phyloP scores from a whole-genome alignment of 2,329 filamentous ascomycete genomes.

The Aspergillus bombycis region DNA sequence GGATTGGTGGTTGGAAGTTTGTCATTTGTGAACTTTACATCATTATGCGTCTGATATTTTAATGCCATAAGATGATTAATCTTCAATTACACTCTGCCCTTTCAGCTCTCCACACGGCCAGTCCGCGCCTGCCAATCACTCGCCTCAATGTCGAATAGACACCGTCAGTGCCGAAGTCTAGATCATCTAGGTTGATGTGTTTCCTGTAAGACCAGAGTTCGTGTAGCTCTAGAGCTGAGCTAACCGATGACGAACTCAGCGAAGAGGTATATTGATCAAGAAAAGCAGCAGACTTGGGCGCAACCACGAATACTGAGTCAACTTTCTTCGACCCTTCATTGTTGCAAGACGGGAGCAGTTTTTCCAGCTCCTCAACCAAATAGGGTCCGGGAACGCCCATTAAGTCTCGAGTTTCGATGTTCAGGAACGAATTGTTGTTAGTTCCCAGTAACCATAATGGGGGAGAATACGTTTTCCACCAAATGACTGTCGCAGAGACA shows the following conservation, averaged over 20 bases:
- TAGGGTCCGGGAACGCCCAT: constrained; percentile 51
- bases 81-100: constrained; percentile 30
- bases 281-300: constrained; percentile 48
- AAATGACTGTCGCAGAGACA: constrained; percentile 46
- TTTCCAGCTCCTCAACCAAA: constrained; percentile 44
- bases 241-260: constrained; percentile 12
- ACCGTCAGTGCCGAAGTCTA: constrained; percentile 55
- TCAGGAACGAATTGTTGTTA: constrained; percentile 29
- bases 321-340: not conserved
- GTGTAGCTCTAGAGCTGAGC: constrained; percentile 36
- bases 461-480: constrained; percentile 60
- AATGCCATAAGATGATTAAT: not conserved
- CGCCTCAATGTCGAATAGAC: constrained; percentile 48
- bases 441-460: constrained; percentile 55
- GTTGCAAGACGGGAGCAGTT: constrained; percentile 35
- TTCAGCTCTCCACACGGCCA: constrained; percentile 53
- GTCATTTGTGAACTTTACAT: not conserved
- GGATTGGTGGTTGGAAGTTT: not conserved
- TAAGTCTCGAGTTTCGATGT: constrained; percentile 49
- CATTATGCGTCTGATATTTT: not conserved
- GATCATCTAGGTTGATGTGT: constrained; percentile 56
- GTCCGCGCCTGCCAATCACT: constrained; percentile 52
- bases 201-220: constrained; percentile 48
- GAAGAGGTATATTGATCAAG: constrained; percentile 41
- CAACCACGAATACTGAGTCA: constrained; percentile 46